phyloP scores from a whole-genome alignment of 1,284 basidiomycete species.

The Hypsizygus ulmarius region DNA sequence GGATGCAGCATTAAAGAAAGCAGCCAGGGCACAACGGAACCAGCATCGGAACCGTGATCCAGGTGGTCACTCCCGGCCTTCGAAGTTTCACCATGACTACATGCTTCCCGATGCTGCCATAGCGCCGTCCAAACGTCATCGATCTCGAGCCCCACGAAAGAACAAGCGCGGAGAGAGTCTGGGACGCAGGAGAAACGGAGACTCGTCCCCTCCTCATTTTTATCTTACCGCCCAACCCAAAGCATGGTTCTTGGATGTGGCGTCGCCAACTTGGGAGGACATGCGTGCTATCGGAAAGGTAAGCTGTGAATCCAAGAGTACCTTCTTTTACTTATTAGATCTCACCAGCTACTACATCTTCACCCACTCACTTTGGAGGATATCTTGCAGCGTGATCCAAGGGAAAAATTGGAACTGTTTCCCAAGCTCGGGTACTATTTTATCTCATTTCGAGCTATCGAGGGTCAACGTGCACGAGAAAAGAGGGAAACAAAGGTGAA shows the following conservation, averaged over 20 bases:
- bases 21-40: conserved; percentile 34
- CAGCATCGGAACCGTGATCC: conserved; percentile 28
- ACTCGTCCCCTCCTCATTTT: not conserved
- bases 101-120: conserved; percentile 20
- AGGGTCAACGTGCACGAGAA: conserved; percentile 48
- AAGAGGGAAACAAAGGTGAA: conserved; percentile 33
- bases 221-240: conserved; percentile 27
- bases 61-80: conserved; percentile 11
- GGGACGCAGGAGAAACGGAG: not conserved
- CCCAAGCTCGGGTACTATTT: conserved; percentile 93
- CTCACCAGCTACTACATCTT: conserved; percentile 72
- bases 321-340: conserved; percentile 4
- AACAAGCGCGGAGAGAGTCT: not conserved
- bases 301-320: conserved; percentile 17
- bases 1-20: conserved; percentile 48
- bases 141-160: not conserved
- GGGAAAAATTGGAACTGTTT: conserved; percentile 92
- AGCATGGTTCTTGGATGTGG: conserved; percentile 93
- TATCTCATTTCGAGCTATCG: conserved; percentile 85
- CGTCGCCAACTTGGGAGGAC: conserved; percentile 89
- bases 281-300: conserved; percentile 87
- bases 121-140: not conserved
- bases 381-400: conserved; percentile 90
- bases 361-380: conserved; percentile 96
- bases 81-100: conserved; percentile 31